Evolutionary conservation across 768 basidiomycete genomes (phyloP).

Genomic region (Tephrocybe sp.): DNA sequence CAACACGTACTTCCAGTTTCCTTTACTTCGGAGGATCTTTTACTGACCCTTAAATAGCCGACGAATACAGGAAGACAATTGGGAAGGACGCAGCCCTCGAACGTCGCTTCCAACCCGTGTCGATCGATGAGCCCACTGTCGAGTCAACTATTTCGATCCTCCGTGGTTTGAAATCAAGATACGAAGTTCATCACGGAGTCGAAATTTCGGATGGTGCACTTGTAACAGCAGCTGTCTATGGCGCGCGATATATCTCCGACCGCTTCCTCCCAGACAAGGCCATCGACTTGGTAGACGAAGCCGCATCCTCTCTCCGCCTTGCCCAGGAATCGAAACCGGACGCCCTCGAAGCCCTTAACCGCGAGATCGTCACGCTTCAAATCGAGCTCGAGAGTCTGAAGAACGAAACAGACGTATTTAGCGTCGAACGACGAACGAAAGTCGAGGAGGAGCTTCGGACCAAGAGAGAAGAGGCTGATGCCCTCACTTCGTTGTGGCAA

Average conservation of each 20-base stretch:
- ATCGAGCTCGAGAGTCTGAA: constrained; percentile 90
- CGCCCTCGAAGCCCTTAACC: constrained; percentile 76
- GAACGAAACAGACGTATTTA: constrained; percentile 85
- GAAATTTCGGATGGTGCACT: constrained; percentile 87
- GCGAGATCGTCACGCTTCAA: constrained; percentile 83
- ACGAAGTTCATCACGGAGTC: constrained; percentile 93
- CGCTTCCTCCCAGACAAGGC: constrained; percentile 90
- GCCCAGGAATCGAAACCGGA: constrained; percentile 90
- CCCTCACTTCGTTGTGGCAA: constrained; percentile 70
- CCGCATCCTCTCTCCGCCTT: constrained; percentile 81
- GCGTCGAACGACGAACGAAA: constrained; percentile 65
- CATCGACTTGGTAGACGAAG: constrained; percentile 92
- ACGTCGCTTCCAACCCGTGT: constrained; percentile 87
- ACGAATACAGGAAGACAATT: constrained; percentile 90
- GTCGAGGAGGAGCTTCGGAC: constrained; percentile 63
- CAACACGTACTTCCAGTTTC: constrained; percentile 65
- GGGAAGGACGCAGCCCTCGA: constrained; percentile 91
- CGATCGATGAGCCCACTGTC: constrained; percentile 86
- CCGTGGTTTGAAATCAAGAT: constrained; percentile 79
- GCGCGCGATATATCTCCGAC: constrained; percentile 83
- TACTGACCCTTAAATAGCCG: constrained; percentile 43
- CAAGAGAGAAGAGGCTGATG: constrained; percentile 64
- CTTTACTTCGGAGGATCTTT: not conserved
- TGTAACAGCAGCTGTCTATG: constrained; percentile 90
- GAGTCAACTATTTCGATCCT: constrained; percentile 85